Evolutionary conservation across 495 filamentous ascomycete genomes (phyloP).

Genomic region (Daldinia decipiens): DNA sequence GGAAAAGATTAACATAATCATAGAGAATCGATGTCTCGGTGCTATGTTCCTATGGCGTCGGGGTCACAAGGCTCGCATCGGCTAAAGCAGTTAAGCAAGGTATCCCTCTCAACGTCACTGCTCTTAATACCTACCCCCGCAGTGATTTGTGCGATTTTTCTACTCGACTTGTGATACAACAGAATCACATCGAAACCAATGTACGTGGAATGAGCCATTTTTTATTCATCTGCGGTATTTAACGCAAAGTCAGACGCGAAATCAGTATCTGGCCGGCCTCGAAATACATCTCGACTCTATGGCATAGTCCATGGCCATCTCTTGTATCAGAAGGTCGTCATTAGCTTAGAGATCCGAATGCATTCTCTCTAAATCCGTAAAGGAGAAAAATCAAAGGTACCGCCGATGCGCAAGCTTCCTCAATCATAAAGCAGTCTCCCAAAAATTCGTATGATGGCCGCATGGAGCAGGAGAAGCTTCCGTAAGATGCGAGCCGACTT

Average conservation of each 20-base stretch:
- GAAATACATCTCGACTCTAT: constrained; percentile 16
- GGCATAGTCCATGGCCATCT: constrained; percentile 12
- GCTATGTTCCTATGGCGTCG: neutral
- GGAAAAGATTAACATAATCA: constrained; percentile 4
- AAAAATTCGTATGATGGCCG: constrained; percentile 3
- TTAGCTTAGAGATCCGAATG: constrained; percentile 16
- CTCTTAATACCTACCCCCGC: constrained; percentile 13
- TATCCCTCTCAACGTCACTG: constrained; percentile 18
- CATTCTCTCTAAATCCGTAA: constrained; percentile 13
- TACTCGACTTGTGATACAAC: constrained; percentile 11
- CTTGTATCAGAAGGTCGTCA: constrained; percentile 18
- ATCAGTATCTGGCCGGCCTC: constrained; percentile 14
- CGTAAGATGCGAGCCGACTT: constrained; percentile 4
- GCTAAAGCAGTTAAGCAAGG: constrained; percentile 3
- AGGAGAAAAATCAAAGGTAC: constrained; percentile 17
- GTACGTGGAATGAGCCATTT: constrained; percentile 34
- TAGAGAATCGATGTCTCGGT: neutral
- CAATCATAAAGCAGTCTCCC: constrained; percentile 14
- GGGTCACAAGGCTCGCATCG: constrained; percentile 5
- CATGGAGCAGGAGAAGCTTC: constrained; percentile 14
- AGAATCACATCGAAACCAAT: constrained; percentile 13
- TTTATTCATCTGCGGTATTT: constrained; percentile 32
- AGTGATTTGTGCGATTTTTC: constrained; percentile 28
- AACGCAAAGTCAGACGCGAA: constrained; percentile 30
- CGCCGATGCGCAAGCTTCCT: constrained; percentile 17